Percentiles rank a stretch among this genome's conserved stretches.
These are phyloP conservation scores for Lachancea dasiensis DNA, from an alignment of 805 yeast genomes.

Conservation along the genomic window DNA sequence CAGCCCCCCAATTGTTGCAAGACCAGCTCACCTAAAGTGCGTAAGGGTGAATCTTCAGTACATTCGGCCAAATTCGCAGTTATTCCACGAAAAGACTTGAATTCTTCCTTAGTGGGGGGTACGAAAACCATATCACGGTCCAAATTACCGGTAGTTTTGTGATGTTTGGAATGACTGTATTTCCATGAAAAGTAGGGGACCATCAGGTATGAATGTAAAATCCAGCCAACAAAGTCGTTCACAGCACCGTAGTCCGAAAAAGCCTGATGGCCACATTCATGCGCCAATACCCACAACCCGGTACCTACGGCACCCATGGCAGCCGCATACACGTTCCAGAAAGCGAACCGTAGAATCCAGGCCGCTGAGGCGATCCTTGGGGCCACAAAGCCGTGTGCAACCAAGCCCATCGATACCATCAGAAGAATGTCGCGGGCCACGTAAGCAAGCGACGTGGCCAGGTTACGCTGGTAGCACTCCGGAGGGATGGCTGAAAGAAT, in stretches of 20 bases:
- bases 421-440: slow-evolving; percentile 60
- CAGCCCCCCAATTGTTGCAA: slow-evolving; percentile 77
- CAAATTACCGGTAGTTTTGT: slow-evolving; percentile 82
- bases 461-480: slow-evolving; percentile 64
- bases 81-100: slow-evolving; percentile 30
- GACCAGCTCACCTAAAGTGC: slow-evolving; percentile 49
- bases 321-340: slow-evolving; percentile 54
- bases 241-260: slow-evolving; percentile 66
- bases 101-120: slow-evolving; percentile 61
- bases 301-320: slow-evolving; percentile 63
- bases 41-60: slow-evolving; percentile 69
- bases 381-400: slow-evolving; percentile 29
- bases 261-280: slow-evolving; percentile 89
- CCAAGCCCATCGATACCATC: slow-evolving; percentile 44
- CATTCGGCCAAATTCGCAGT: slow-evolving; percentile 46
- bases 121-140: slow-evolving; percentile 81
- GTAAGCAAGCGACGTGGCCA: slow-evolving; percentile 50
- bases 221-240: slow-evolving; percentile 79
- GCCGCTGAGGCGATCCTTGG: slow-evolving; percentile 9
- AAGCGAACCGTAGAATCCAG: slow-evolving; percentile 39
- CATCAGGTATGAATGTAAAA: slow-evolving; percentile 66
- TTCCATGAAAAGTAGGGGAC: slow-evolving; percentile 91
- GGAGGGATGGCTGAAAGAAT: slow-evolving; percentile 66
- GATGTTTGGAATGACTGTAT: slow-evolving; percentile 78
- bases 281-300: slow-evolving; percentile 82